Conservation (phyloP, 768 basidiomycete species). For the Pleurotus tuber-regium region DNA sequence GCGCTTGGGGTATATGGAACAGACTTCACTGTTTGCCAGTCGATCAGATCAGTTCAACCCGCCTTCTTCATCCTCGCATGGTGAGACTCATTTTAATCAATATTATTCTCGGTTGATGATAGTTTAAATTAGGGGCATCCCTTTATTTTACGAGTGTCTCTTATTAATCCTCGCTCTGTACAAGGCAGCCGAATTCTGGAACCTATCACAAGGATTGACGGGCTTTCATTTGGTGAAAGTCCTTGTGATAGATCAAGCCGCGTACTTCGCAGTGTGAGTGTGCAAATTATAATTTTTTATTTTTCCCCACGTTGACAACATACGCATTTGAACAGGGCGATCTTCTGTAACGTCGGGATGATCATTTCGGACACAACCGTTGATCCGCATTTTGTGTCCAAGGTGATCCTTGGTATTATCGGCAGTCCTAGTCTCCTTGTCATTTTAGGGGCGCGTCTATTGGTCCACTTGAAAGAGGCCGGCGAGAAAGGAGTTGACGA, state of each 20-base stretch:
- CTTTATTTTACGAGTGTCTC: background rate
- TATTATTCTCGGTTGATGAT: background rate
- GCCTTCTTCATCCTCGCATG: constrained; percentile 5
- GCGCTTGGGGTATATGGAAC: constrained; percentile 1
- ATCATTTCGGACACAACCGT: constrained; percentile 6
- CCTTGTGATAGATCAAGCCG: constrained; percentile 1
- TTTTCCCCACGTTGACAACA: background rate
- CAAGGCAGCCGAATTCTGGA: constrained; percentile 9
- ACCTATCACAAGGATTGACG: constrained; percentile 4
- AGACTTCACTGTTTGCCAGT: constrained; percentile 4
- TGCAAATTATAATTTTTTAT: background rate
- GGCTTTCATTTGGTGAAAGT: constrained; percentile 4
- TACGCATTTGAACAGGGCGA: background rate
- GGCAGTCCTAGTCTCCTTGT: constrained; percentile 6
- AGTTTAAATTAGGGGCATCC: constrained; percentile 3
- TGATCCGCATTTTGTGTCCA: constrained; percentile 3
- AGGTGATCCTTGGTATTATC: constrained; percentile 7
- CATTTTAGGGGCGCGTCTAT: background rate
- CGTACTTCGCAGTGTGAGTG: constrained; percentile 8
- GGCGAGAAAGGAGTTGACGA: constrained; percentile 1
- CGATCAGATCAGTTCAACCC: constrained; percentile 2
- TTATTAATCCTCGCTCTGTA: constrained; percentile 2
- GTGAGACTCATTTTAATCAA: too few relatives aligned
- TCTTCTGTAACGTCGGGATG: constrained; percentile 9
- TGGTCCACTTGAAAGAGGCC: constrained; percentile 8